Evolutionary conservation across 2,329 filamentous ascomycete genomes (phyloP).

Genomic region (Colletotrichum sp.): DNA sequence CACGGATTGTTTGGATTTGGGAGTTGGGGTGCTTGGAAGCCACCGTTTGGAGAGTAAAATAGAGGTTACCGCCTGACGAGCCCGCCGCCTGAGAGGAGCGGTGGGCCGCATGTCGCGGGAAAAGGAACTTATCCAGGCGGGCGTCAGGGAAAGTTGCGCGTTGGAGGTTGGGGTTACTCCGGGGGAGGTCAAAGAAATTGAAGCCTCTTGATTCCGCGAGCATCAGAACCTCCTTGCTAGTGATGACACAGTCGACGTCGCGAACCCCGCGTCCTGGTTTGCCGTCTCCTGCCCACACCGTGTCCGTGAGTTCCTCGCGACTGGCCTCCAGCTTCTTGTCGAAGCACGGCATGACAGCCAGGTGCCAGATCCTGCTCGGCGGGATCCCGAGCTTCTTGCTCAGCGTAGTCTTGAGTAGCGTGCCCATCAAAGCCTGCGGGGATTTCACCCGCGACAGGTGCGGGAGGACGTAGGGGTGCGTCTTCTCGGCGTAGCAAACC

Average conservation of each 20-base stretch:
- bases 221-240: conserved; percentile 91
- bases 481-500: conserved; percentile 99
- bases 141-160: conserved; percentile 74
- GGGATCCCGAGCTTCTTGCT: conserved; percentile 74
- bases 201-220: conserved; percentile 82
- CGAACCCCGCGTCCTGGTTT: conserved; percentile 64
- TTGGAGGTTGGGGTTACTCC: conserved; percentile 54
- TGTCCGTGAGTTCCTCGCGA: conserved; percentile 86
- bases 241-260: conserved; percentile 98
- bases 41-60: conserved; percentile 81
- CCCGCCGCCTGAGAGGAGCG: conserved; percentile 65
- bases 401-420: conserved; percentile 85
- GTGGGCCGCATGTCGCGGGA: conserved; percentile 54
- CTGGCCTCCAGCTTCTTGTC: conserved; percentile 99
- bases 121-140: conserved; percentile 75
- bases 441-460: conserved; percentile 93
- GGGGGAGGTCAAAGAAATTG: conserved; percentile 73
- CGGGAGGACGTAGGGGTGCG: conserved; percentile 89
- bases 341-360: conserved; percentile 98
- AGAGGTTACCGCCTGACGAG: conserved; percentile 86
- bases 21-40: conserved; percentile 75
- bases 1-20: conserved; percentile 71
- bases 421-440: conserved; percentile 90
- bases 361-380: conserved; percentile 87
- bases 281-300: conserved; percentile 67